Percentiles rank a stretch among this genome's conserved stretches.
Evolutionary conservation across 768 basidiomycete genomes (phyloP).

Genomic region (Lactifluus volemus): DNA sequence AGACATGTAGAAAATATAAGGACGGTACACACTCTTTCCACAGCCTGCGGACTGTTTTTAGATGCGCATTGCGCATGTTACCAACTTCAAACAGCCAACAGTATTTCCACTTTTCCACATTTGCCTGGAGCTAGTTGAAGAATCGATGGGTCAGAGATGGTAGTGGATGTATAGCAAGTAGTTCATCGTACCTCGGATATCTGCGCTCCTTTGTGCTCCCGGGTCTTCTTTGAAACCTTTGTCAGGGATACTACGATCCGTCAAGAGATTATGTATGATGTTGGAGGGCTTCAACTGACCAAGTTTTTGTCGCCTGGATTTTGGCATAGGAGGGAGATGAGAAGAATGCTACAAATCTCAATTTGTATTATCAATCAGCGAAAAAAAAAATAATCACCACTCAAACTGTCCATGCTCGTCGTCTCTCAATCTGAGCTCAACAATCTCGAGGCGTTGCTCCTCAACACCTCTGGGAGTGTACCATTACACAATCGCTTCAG

Average conservation of each 20-base stretch:
- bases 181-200: constrained; percentile 56
- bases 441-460: constrained; percentile 63
- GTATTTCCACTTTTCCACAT: constrained; percentile 85
- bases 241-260: constrained; percentile 70
- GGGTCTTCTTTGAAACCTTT: constrained; percentile 90
- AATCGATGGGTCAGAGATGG: not conserved
- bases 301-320: constrained; percentile 82
- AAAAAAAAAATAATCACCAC: not conserved
- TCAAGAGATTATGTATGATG: constrained; percentile 10
- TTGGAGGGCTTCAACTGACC: constrained; percentile 41
- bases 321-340: constrained; percentile 50
- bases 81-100: constrained; percentile 95
- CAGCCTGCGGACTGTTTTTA: constrained; percentile 86
- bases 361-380: constrained; percentile 8
- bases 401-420: constrained; percentile 12
- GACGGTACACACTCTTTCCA: constrained; percentile 76
- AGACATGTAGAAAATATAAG: not conserved
- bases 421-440: constrained; percentile 47
- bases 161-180: not conserved
- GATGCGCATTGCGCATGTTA: constrained; percentile 88
- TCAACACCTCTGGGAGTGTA: constrained; percentile 64
- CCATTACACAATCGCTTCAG: constrained; percentile 84
- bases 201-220: constrained; percentile 78
- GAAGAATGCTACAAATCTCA: constrained; percentile 18
- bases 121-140: constrained; percentile 58